Percentiles rank a stretch among this genome's conserved stretches.
phyloP scores from a whole-genome alignment of 805 yeast species.

The Metschnikowia lachancei region DNA sequence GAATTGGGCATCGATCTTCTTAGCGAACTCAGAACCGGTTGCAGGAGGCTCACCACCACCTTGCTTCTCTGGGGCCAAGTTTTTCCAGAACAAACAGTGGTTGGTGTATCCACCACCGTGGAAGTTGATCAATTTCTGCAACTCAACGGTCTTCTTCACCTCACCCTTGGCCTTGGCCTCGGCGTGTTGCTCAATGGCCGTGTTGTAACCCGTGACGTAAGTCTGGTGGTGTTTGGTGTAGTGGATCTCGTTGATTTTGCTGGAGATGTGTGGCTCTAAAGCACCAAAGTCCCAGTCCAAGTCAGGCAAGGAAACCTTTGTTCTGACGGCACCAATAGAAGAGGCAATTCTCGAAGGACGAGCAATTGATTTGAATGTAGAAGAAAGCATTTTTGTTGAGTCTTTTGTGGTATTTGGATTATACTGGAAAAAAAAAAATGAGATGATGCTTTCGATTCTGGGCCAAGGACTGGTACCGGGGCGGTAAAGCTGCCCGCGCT shows the following conservation, averaged over 20 bases:
- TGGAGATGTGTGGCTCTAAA: constrained; percentile 47
- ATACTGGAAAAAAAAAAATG: no score
- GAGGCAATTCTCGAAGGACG: constrained; percentile 17
- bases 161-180: constrained; percentile 38
- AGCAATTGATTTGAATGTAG: constrained; percentile 15
- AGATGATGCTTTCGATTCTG: no score
- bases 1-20: constrained; percentile 38
- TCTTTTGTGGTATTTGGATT: background rate
- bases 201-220: constrained; percentile 47
- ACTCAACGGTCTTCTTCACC: constrained; percentile 40
- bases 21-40: constrained; percentile 33
- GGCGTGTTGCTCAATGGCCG: constrained; percentile 41
- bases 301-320: constrained; percentile 37
- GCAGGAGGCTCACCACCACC: constrained; percentile 38
- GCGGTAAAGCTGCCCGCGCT: no score
- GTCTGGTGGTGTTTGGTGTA: constrained; percentile 51
- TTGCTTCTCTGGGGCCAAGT: constrained; percentile 42
- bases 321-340: constrained; percentile 20
- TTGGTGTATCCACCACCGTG: constrained; percentile 53
- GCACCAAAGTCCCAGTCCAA: constrained; percentile 48
- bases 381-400: constrained; percentile 17
- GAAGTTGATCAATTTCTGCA: constrained; percentile 47
- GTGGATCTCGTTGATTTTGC: constrained; percentile 47
- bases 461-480: no score
- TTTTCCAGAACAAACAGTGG: constrained; percentile 51